These are phyloP conservation scores for Yamadazyma aaseri DNA, from an alignment of 1,139 yeast genomes.

Conservation along the genomic window DNA sequence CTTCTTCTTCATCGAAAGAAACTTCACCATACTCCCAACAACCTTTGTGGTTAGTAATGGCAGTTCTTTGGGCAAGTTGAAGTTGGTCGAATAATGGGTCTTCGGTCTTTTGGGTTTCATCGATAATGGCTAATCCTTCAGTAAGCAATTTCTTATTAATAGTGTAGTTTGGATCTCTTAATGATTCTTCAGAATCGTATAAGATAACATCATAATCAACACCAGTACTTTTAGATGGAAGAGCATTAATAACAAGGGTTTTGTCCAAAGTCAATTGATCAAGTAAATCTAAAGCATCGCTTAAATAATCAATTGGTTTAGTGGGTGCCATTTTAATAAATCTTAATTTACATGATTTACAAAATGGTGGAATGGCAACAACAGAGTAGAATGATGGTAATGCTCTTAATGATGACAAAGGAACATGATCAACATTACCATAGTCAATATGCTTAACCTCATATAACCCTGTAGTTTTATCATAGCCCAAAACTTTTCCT, in stretches of 20 bases:
- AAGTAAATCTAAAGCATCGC: slow-evolving; percentile 57
- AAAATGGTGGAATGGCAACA: slow-evolving; percentile 50
- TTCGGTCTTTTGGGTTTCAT: slow-evolving; percentile 37
- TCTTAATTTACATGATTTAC: slow-evolving; percentile 56
- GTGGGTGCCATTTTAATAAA: slow-evolving; percentile 61
- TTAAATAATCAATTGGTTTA: slow-evolving; percentile 55
- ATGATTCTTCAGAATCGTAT: slow-evolving; percentile 61
- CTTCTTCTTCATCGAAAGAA: slow-evolving; percentile 54
- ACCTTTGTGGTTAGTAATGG: slow-evolving; percentile 56
- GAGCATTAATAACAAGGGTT: slow-evolving; percentile 58
- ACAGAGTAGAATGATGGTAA: slow-evolving; percentile 54
- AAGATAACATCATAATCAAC: slow-evolving; percentile 52
- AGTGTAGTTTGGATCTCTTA: slow-evolving; percentile 56
- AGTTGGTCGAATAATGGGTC: slow-evolving; percentile 40
- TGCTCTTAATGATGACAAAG: slow-evolving; percentile 46
- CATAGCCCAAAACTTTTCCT: slow-evolving; percentile 54
- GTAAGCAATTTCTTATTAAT: slow-evolving; percentile 61
- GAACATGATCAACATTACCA: slow-evolving; percentile 56
- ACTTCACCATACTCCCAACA: slow-evolving; percentile 86
- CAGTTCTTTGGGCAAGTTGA: slow-evolving; percentile 42
- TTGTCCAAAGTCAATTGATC: slow-evolving; percentile 55
- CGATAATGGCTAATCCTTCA: slow-evolving; percentile 67
- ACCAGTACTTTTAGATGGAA: slow-evolving; percentile 37
- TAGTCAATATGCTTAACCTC: slow-evolving; percentile 65
- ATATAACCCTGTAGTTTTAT: slow-evolving; percentile 44